Conservation (phyloP, 805 yeast species). For the Saturnispora dispora region DNA sequence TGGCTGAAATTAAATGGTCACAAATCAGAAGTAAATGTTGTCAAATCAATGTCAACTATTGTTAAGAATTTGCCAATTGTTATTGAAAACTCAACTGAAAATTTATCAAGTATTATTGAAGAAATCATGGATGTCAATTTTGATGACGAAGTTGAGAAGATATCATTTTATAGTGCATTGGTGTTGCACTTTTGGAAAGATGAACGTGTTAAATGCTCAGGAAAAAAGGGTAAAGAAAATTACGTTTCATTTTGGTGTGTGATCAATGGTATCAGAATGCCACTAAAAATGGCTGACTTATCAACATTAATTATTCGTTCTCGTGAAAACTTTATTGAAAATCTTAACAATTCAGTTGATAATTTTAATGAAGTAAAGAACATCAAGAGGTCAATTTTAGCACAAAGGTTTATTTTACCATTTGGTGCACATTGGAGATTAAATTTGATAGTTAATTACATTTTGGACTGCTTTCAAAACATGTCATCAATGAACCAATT, state of each 20-base stretch:
- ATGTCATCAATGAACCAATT: conserved; percentile 13
- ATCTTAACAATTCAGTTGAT: conserved; percentile 16
- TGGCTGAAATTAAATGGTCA: conserved; percentile 13
- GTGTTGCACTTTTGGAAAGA: conserved; percentile 43
- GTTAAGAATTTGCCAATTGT: conserved; percentile 12
- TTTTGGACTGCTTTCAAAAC: conserved; percentile 14
- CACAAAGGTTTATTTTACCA: conserved; percentile 42
- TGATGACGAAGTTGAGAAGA: conserved; percentile 17
- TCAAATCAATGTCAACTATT: conserved; percentile 16
- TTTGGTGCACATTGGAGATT: conserved; percentile 46
- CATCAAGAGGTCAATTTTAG: conserved; percentile 47
- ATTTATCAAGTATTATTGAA: conserved; percentile 14
- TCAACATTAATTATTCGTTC: conserved; percentile 37
- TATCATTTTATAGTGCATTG: conserved; percentile 38
- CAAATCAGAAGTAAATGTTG: conserved; percentile 9
- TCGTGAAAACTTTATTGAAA: conserved; percentile 18
- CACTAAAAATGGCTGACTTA: conserved; percentile 45
- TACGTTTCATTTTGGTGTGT: conserved; percentile 44
- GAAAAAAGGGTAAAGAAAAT: conserved; percentile 17
- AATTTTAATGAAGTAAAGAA: conserved; percentile 15
- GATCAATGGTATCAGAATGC: conserved; percentile 62
- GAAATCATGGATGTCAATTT: background rate
- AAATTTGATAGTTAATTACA: conserved; percentile 21
- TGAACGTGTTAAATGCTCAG: conserved; percentile 22
- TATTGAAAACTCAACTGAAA: conserved; percentile 3